Evolutionary conservation across 768 basidiomycete species (phyloP), one percentile per base, ranked within the genome.

Genomic region (Cystofilobasidium bisporidii): DNA sequence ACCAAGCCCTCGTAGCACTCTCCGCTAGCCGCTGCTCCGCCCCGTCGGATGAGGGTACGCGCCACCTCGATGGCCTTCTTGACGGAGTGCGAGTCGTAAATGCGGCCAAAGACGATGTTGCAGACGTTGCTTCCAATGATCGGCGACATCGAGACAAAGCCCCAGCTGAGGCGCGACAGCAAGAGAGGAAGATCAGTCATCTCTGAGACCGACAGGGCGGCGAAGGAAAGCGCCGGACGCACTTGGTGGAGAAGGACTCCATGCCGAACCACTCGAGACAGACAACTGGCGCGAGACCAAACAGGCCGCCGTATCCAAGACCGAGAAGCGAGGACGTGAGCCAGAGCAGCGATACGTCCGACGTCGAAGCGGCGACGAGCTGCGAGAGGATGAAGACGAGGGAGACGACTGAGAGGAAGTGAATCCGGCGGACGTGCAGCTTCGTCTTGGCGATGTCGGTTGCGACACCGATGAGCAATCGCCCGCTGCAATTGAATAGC

Each of bases 181-280:
- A 38, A 55, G 60, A 1, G 14, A 32, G 11, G 26, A 45, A 22
- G 22, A 36, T 22, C 58, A 32, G 58, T 22, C 12, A 5, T 6
- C 20, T 26, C 26, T 18, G 57, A 33, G 30, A 11, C 15, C 26
- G 17, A 53, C 17, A 41, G 3, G 8, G 33, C 30, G 58, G 10
- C 6, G 5, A 40, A 55, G 20, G 18, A 43, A 43, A 55, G 50
- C 38, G 3, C 59, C 48, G 22, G 18, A 22, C 38, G 45, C 24
- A 45, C 59, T 24, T 43, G 1, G 32, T n/a, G 10, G 38, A 53
- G 30, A 32, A 84, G 87, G 73, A 72, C 88, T 88, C 79, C 73
- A 93, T 80, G 10, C 91, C 91, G 71, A 92, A 93, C 89, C 88
- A 91, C 71, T 93, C 91, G 30, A 92, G 81, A 61, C 83, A 81